Conservation (phyloP, 176 grass and related monocot genomes). For the Leersia perrieri region DNA sequence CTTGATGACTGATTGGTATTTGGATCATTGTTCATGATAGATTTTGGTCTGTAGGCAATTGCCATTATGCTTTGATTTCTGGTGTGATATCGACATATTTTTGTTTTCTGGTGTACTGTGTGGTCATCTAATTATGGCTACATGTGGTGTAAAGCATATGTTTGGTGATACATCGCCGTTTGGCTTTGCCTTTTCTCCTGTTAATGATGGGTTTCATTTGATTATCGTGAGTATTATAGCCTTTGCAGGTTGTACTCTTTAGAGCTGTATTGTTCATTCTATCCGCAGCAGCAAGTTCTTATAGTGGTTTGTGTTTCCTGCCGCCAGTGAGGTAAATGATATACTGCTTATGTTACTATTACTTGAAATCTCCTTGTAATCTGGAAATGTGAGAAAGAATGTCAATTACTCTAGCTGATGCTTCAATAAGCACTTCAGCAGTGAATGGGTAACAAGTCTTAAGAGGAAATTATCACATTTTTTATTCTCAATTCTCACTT, state of each 20-base stretch:
- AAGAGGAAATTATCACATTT: neutral
- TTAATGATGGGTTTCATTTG: constrained; percentile 38
- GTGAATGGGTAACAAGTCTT: neutral
- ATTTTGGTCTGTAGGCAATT: constrained; percentile 26
- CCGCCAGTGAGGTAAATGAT: neutral
- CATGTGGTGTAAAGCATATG: constrained; percentile 40
- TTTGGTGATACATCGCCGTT: constrained; percentile 51
- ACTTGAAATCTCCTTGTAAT: neutral
- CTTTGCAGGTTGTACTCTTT: neutral
- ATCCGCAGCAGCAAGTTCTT: neutral
- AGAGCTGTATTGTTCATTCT: constrained; percentile 5
- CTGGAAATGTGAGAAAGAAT: neutral
- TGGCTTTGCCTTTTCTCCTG: constrained; percentile 8
- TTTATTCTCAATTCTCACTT: neutral
- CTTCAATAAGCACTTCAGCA: neutral
- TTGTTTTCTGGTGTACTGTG: constrained; percentile 28
- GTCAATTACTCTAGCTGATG: neutral
- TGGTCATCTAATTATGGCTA: constrained; percentile 36
- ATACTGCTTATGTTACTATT: neutral
- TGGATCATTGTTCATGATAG: constrained; percentile 14
- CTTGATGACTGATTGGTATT: constrained; percentile 14
- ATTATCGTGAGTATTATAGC: constrained; percentile 11
- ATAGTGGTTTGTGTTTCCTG: neutral
- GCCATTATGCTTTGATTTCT: constrained; percentile 35
- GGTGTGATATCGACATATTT: constrained; percentile 31